Base-by-base conservation (phyloP, 768 basidiomycete species). In the Lactifluus echinatus region DNA sequence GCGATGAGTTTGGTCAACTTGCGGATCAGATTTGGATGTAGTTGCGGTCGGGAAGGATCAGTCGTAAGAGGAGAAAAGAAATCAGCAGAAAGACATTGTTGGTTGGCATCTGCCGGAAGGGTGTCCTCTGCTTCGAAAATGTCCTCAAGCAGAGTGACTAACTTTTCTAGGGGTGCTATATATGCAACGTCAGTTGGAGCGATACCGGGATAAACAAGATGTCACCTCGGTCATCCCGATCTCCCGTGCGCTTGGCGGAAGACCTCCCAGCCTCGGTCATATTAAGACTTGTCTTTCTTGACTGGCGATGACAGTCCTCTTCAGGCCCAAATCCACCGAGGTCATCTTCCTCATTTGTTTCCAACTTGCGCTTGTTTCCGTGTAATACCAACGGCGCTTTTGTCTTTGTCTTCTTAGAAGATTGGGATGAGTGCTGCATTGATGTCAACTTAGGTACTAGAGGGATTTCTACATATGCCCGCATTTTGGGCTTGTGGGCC, bases 121-220 rank as follows among this genome's bases (percentile, higher is more conserved):
- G 76, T 68, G 66, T 93, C 93, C 63, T 89, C 84, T 0, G 87
- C 83, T 60, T 88, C 85, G 55, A 95, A 88, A 15, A 96, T 78
- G 53, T 95, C 92, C 61, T 93, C 89, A 1, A 95, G 73, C 17
- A 91, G 71, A 2, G 82, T 81, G 0, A 74, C 75, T 10, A 98
- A 75, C 68, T 89, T 94, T 65, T 93, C 87, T 4, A 88, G 69
- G 0, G 87, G 85, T 1, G 71, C 87, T 85, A 57, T 39, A 29
- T 33, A 23, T 7, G 26, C 11, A 26, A 51, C 14, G 21, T 31
- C 24, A 45, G 52, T 56, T 53, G 26, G 37, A 33, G 14, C 44
- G 4, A 42, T 5, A n/a, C 8, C 17, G 1, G 39, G 1, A 11
- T 26, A 29, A 28, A 36, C 10, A 31, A 11, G 19, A 53, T 45